Evolutionary conservation across 2,329 filamentous ascomycete species (phyloP), one percentile per base, ranked within the genome.

Genomic region (Lecanoromycetidae sp.): DNA sequence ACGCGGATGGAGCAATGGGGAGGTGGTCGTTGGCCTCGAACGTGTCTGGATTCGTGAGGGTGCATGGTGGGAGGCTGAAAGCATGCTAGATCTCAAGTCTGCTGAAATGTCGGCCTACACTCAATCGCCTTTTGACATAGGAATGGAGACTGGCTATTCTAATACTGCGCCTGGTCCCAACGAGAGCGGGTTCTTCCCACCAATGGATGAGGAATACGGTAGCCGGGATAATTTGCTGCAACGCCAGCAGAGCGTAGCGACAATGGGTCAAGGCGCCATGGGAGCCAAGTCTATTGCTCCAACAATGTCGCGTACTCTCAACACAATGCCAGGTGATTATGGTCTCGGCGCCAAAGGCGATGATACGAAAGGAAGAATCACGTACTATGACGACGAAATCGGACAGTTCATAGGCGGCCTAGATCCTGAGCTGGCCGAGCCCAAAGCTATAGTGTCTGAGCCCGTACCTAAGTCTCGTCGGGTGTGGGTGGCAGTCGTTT

Each of bases 51-150:
- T 96, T 71, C 79, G 90, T 41, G 91, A 98, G 65, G 75, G 71
- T 48, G 84, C 88, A 2, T 98, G 91, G 90, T 96, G 90, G 90
- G 90, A 96, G 65, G 90, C 88, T 4, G 91, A 98, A 67, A 85
- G 78, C 52, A 94, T 95, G 84, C 79, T 96, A 23, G 91, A 98
- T 59, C 72, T 93, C 57, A 90, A 91, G 64, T 78, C 81, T 1
- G 70, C 75, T 44, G 75, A 79, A 64, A 55, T 45, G 51, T 40
- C 49, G 47, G 19, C 56, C 43, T 38, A 58, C 57, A 23, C 48
- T 34, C 50, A 68, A 66, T 61, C 62, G 2, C 44, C 70, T 5
- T 70, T 67, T 37, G 67, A 72, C 50, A 70, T 75, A 36, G 76
- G 75, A 50, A 75, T 88, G 54, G 85, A 88, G 26, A 80, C 77